Percentiles rank a stretch among this genome's conserved stretches.
phyloP scores from a whole-genome alignment of 1,284 basidiomycete species.

The Microstroma glucosiphilum region DNA sequence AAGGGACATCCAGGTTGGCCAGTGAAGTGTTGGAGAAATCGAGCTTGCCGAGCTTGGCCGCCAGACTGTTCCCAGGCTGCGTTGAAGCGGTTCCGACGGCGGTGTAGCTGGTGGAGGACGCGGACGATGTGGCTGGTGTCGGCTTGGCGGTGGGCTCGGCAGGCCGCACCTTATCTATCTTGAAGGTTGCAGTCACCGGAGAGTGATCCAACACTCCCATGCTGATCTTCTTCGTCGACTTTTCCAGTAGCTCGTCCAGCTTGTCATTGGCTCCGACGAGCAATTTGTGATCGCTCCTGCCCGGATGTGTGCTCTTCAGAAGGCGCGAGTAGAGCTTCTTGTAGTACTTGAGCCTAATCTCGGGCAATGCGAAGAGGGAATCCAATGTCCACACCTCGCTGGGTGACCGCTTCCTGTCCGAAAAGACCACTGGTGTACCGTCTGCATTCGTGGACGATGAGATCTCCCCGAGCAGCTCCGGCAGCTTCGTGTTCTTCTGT shows the following conservation, averaged over 20 bases:
- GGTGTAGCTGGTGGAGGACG: neutral
- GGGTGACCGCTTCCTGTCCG: conserved; percentile 28
- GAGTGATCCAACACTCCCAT: conserved; percentile 29
- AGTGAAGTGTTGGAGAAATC: neutral
- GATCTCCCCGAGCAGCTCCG: conserved; percentile 65
- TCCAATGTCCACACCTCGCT: conserved; percentile 70
- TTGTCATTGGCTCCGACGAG: conserved; percentile 73
- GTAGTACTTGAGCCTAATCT: conserved; percentile 80
- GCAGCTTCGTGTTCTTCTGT: conserved; percentile 66
- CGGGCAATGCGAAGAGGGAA: conserved; percentile 76
- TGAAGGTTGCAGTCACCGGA: conserved; percentile 8
- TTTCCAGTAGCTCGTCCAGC: conserved; percentile 67
- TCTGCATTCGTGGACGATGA: conserved; percentile 53
- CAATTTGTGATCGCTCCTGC: conserved; percentile 77
- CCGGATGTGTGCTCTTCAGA: conserved; percentile 78
- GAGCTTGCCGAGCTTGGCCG: neutral
- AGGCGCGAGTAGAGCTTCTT: conserved; percentile 81
- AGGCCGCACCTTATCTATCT: neutral
- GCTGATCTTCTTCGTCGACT: conserved; percentile 53
- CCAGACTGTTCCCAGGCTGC: neutral
- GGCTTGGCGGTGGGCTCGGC: neutral
- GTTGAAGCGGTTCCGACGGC: neutral
- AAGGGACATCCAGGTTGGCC: neutral
- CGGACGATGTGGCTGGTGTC: neutral
- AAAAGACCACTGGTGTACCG: conserved; percentile 26